Conservation (phyloP, 352 stramenopile genomes). For the Pythium grandisporangium region DNA sequence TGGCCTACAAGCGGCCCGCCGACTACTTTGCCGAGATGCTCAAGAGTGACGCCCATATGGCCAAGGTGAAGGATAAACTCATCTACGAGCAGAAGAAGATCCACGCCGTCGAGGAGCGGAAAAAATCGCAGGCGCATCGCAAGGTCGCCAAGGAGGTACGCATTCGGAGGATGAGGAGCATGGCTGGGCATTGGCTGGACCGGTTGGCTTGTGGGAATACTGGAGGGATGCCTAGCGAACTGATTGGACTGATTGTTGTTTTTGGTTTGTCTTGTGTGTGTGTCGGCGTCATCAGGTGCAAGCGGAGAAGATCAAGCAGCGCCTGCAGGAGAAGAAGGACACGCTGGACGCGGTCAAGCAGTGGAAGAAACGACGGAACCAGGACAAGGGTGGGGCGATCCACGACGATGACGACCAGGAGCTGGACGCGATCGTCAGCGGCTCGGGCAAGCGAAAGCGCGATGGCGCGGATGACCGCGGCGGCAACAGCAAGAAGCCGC, state of each 20-base stretch:
- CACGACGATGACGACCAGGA: constrained; percentile 60
- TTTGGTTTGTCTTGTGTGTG: neutral
- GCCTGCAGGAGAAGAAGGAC: constrained; percentile 81
- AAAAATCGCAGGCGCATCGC: constrained; percentile 95
- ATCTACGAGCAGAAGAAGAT: constrained; percentile 99
- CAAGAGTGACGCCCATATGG: constrained; percentile 96
- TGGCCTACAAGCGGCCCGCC: constrained; percentile 91
- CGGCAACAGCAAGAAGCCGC: constrained; percentile 55
- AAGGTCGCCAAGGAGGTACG: constrained; percentile 94
- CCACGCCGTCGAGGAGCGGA: constrained; percentile 94
- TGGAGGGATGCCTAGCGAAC: neutral
- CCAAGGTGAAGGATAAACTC: constrained; percentile 96
- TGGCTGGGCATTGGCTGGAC: too few species aligned
- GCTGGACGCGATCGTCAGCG: constrained; percentile 53
- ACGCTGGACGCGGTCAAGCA: constrained; percentile 82
- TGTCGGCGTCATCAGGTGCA: constrained; percentile 22
- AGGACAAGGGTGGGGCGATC: constrained; percentile 48
- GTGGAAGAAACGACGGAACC: constrained; percentile 81
- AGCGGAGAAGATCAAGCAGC: constrained; percentile 77
- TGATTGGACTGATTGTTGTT: neutral
- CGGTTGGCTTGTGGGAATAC: constrained; percentile 2
- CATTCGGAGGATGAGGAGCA: too few species aligned
- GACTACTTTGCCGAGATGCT: constrained; percentile 99
- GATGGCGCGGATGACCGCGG: constrained; percentile 8
- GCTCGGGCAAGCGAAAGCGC: constrained; percentile 38